Conservation (phyloP, 1,139 yeast species). For the Blastobotrys persicus region DNA sequence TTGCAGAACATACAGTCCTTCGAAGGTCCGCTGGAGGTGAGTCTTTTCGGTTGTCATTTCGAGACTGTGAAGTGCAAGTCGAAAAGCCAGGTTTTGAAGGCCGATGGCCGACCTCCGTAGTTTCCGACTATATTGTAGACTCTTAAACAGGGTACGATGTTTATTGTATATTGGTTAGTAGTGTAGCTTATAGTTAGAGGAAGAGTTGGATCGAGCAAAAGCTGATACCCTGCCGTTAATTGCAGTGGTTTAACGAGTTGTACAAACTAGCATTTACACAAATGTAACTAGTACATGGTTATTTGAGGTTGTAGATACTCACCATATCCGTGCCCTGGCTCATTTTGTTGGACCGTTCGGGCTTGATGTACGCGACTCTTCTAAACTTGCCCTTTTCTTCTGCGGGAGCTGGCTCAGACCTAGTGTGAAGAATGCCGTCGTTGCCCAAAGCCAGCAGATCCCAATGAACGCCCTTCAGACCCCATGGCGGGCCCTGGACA, state of each 20-base stretch:
- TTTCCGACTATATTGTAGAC: too few relatives aligned
- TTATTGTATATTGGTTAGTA: too few relatives aligned
- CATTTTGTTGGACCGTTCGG: conserved; percentile 8
- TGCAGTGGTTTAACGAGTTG: too few relatives aligned
- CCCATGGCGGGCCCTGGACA: conserved; percentile 14
- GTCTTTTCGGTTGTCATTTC: background rate
- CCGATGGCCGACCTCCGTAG: too few relatives aligned
- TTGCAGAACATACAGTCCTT: background rate
- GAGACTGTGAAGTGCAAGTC: background rate
- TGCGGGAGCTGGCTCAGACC: background rate
- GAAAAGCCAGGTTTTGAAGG: too few relatives aligned
- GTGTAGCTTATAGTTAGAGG: too few relatives aligned
- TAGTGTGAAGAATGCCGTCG: conserved; percentile 10
- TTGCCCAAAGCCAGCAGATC: conserved; percentile 11
- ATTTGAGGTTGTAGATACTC: conserved; percentile 7
- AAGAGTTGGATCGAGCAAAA: too few relatives aligned
- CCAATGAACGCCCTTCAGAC: conserved; percentile 15
- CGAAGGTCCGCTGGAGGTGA: background rate
- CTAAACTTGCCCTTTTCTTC: conserved; percentile 9
- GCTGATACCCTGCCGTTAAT: too few relatives aligned
- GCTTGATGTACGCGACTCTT: conserved; percentile 1
- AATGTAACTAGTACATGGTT: background rate
- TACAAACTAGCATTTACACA: too few relatives aligned
- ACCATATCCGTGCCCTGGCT: conserved; percentile 10
- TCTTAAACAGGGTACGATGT: too few relatives aligned